Conservation (phyloP, 768 basidiomycete genomes). For the Mycena albidolilacea region DNA sequence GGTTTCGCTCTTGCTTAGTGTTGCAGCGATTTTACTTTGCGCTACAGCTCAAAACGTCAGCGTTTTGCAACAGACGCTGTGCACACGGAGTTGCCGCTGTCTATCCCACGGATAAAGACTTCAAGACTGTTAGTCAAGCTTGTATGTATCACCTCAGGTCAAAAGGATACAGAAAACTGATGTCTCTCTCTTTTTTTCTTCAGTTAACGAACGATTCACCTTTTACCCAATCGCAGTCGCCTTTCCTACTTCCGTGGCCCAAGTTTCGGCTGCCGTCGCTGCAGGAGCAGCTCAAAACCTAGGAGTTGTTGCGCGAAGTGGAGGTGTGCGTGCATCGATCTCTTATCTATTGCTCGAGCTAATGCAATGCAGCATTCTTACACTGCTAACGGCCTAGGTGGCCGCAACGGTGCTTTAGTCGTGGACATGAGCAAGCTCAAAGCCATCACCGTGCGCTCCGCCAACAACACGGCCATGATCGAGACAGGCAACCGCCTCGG, state of each 20-base stretch:
- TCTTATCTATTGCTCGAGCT: neutral
- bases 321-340: slow-evolving; percentile 52
- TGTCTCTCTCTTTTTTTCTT: neutral
- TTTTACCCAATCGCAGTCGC: slow-evolving; percentile 57
- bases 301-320: slow-evolving; percentile 60
- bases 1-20: slow-evolving; percentile 3
- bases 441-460: slow-evolving; percentile 53
- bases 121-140: slow-evolving; percentile 23
- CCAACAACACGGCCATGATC: slow-evolving; percentile 54
- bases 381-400: slow-evolving; percentile 64
- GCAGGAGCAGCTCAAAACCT: slow-evolving; percentile 51
- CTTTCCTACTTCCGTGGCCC: slow-evolving; percentile 50
- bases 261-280: slow-evolving; percentile 56
- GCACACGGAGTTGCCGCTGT: slow-evolving; percentile 30
- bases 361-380: slow-evolving; percentile 59
- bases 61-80: slow-evolving; percentile 23
- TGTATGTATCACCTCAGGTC: slow-evolving; percentile 12
- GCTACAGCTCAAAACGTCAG: slow-evolving; percentile 25
- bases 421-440: slow-evolving; percentile 61
- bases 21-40: slow-evolving; percentile 17
- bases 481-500: slow-evolving; percentile 64
- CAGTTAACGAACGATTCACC: slow-evolving; percentile 59
- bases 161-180: neutral
- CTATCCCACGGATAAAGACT: slow-evolving; percentile 30
- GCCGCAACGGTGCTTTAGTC: slow-evolving; percentile 59